Conservation (phyloP, 306 rosid genomes). For the Vigna hirtella region DNA sequence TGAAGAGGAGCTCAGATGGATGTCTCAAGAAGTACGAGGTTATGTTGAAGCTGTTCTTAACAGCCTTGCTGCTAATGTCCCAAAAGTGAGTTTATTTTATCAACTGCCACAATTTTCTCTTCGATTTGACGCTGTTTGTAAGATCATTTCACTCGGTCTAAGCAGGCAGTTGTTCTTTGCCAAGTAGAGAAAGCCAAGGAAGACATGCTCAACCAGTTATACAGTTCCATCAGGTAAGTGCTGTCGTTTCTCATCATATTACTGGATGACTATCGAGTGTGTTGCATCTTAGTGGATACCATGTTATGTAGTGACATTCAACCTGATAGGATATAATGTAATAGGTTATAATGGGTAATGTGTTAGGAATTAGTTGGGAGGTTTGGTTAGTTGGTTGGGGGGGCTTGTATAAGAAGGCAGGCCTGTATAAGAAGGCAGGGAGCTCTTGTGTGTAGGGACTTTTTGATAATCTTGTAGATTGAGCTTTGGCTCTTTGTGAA, state of each 20-base stretch:
- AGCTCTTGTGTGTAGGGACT: no score
- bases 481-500: no score
- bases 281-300: conserved; percentile 29
- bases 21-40: conserved; percentile 77
- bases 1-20: conserved; percentile 75
- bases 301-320: conserved; percentile 17
- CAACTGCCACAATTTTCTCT: conserved; percentile 25
- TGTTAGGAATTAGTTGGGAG: no score
- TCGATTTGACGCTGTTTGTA: conserved; percentile 34
- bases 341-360: no score
- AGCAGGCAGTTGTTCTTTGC: conserved; percentile 72
- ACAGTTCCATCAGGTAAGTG: conserved; percentile 64
- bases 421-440: no score
- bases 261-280: conserved; percentile 24
- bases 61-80: conserved; percentile 69
- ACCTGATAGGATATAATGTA: no score
- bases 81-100: conserved; percentile 56
- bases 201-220: conserved; percentile 69
- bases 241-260: conserved; percentile 12
- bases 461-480: no score
- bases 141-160: conserved; percentile 45
- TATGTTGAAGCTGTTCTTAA: conserved; percentile 73
- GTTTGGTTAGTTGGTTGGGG: no score
- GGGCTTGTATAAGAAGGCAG: no score
- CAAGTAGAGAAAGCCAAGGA: conserved; percentile 72